Base-by-base conservation (phyloP, 768 basidiomycete genomes). In the Boletus sensibilis region DNA sequence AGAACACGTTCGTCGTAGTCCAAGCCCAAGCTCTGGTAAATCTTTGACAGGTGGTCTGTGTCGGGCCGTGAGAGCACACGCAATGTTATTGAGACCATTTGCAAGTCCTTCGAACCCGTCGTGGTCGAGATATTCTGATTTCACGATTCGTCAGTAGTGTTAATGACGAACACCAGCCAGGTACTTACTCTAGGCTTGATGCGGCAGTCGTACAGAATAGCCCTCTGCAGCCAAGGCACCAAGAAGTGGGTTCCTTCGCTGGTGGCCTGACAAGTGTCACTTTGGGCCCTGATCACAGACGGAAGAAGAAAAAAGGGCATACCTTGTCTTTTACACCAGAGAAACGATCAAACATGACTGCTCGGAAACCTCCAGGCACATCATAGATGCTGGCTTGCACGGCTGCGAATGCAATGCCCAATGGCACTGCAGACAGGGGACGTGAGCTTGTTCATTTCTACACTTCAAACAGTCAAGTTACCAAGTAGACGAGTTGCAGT, bases 1-100 rank as follows among this genome's bases (percentile, higher is more conserved):
- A 98, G 78, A 0, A 98, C 95, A 64, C 97, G 86, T 78, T 99
- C 97, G 73, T 98, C 97, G 71, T 98, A 99, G 72, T 98, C 97
- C 73, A 92, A 72, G 43, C 97, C 97, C 54, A 99, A 81, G 65
- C 82, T 87, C 75, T 97, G 93, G 78, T 99, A 99, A 69, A 99
- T 96, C 76, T 85, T 92, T 20, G 96, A 70, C 27, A 99, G 80
- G 71, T 96, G 92, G 31, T 82, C 76, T 35, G 88, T 83, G 75
- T 98, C 94, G 18, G 97, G 97, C 49, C 95, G 80, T 23, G 94
- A 97, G 63, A 99, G 84, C 35, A 99, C 96, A 55, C 97, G 90
- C 49, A 98, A 82, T 0, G 96, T 98, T 52, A 99, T 87, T 34
- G 95, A 91, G 53, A 99, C 92, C 94, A 98, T 98, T 75, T 98